These are phyloP conservation scores for Termitomyces sp. DNA, from an alignment of 768 basidiomycete species.

Conservation along the genomic window DNA sequence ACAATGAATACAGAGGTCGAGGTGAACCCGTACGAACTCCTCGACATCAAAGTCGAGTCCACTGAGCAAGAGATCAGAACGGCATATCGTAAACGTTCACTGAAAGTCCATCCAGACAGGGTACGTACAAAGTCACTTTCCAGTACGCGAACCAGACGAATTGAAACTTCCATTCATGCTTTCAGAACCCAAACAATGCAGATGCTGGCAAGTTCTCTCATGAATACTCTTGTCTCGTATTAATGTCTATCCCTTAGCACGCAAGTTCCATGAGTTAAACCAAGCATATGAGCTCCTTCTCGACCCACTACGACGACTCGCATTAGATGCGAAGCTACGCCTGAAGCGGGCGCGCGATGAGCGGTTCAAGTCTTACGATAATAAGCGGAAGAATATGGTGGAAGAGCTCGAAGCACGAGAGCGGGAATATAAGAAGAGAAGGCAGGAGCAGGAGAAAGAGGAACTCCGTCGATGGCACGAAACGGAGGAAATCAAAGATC, in stretches of 20 bases:
- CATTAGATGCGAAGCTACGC: slow-evolving; percentile 75
- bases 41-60: slow-evolving; percentile 54
- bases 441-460: slow-evolving; percentile 55
- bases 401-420: slow-evolving; percentile 80
- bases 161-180: neutral
- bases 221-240: neutral
- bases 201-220: slow-evolving; percentile 51
- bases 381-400: slow-evolving; percentile 67
- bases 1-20: slow-evolving; percentile 44
- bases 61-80: slow-evolving; percentile 76
- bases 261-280: slow-evolving; percentile 82
- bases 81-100: slow-evolving; percentile 72
- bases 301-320: slow-evolving; percentile 72
- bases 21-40: slow-evolving; percentile 66
- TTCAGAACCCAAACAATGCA: slow-evolving; percentile 72
- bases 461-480: slow-evolving; percentile 49
- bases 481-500: slow-evolving; percentile 70
- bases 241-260: slow-evolving; percentile 31
- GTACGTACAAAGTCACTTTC: slow-evolving; percentile 33
- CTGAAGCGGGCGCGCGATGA: slow-evolving; percentile 61
- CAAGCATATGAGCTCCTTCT: slow-evolving; percentile 77
- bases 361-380: slow-evolving; percentile 65
- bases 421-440: slow-evolving; percentile 67
- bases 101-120: slow-evolving; percentile 86
- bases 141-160: neutral